Evolutionary conservation across 1,284 basidiomycete species (phyloP).

Genomic region (Cryptococcus sp.): DNA sequence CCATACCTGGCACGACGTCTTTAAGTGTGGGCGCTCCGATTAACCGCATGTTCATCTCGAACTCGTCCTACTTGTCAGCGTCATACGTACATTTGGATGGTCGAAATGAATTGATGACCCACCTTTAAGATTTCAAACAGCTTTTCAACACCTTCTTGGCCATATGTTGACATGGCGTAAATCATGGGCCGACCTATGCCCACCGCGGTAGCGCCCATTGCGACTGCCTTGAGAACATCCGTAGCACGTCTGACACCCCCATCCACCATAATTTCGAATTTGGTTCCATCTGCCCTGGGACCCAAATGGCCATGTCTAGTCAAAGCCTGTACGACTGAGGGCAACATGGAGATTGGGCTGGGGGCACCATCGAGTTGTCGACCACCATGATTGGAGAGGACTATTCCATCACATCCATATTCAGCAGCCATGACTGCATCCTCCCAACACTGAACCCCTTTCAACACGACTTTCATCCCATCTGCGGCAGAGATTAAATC

Average conservation of each 20-base stretch:
- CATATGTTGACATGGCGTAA: conserved; percentile 86
- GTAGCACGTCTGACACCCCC: conserved; percentile 87
- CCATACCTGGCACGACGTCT: conserved; percentile 80
- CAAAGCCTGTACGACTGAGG: conserved; percentile 75
- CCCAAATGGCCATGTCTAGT: conserved; percentile 59
- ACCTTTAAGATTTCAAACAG: conserved; percentile 74
- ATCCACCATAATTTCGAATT: conserved; percentile 85
- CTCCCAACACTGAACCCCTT: conserved; percentile 92
- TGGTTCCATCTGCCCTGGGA: conserved; percentile 34
- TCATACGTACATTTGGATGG: not conserved
- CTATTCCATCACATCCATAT: conserved; percentile 71
- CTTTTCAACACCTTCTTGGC: conserved; percentile 69
- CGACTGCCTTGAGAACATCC: conserved; percentile 88
- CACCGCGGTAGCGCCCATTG: conserved; percentile 79
- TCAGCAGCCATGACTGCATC: conserved; percentile 88
- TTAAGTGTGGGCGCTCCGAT: conserved; percentile 73
- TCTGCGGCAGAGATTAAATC: conserved; percentile 88
- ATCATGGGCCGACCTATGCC: conserved; percentile 72
- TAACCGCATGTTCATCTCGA: conserved; percentile 88
- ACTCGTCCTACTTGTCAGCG: conserved; percentile 64
- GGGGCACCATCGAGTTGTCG: conserved; percentile 88
- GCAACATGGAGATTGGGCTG: conserved; percentile 83
- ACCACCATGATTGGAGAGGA: conserved; percentile 84
- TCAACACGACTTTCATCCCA: conserved; percentile 81
- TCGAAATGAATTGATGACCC: conserved; percentile 23